A percentile compares a stretch with the other conserved stretches of the same genome.
Evolutionary conservation across 306 rosid species (phyloP).

Genomic region (Trichosanthes cucumerina): DNA sequence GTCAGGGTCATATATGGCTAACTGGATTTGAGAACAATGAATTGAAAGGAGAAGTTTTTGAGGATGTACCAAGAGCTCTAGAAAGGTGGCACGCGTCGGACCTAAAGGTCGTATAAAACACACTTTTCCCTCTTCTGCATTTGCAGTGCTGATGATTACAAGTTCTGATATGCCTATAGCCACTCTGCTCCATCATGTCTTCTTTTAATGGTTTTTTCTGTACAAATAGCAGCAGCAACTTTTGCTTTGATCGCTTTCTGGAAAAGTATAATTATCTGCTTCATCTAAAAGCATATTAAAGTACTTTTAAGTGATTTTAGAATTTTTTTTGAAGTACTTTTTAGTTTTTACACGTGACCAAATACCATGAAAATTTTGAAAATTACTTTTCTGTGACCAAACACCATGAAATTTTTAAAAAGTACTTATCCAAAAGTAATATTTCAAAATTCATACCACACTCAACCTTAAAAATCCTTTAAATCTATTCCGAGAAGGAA

Average conservation of each 20-base stretch:
- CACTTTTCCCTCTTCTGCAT: conserved; percentile 8
- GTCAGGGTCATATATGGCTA: conserved; percentile 93
- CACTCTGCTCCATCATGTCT: not conserved
- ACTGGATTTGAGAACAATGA: conserved; percentile 77
- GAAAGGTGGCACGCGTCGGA: conserved; percentile 73
- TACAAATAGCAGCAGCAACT: not conserved
- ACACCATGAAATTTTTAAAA: not conserved
- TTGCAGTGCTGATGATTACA: not conserved
- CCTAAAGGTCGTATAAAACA: conserved; percentile 47
- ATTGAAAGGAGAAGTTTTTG: conserved; percentile 73
- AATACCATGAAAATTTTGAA: not conserved
- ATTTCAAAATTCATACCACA: not conserved
- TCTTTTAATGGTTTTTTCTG: not conserved
- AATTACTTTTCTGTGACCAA: not conserved
- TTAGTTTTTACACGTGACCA: not conserved
- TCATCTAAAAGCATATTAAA: not conserved
- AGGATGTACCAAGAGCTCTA: conserved; percentile 86
- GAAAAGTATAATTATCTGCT: not conserved
- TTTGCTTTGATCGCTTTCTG: not conserved
- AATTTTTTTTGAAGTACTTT: not conserved
- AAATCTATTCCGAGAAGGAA: not conserved
- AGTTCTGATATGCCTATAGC: not conserved
- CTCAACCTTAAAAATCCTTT: not conserved
- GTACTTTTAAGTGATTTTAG: not conserved
- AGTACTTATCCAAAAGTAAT: not conserved